Evolutionary conservation across 1,284 basidiomycete genomes (phyloP), one percentile per base, ranked within the genome.

Genomic region (Takashimella koratensis): DNA sequence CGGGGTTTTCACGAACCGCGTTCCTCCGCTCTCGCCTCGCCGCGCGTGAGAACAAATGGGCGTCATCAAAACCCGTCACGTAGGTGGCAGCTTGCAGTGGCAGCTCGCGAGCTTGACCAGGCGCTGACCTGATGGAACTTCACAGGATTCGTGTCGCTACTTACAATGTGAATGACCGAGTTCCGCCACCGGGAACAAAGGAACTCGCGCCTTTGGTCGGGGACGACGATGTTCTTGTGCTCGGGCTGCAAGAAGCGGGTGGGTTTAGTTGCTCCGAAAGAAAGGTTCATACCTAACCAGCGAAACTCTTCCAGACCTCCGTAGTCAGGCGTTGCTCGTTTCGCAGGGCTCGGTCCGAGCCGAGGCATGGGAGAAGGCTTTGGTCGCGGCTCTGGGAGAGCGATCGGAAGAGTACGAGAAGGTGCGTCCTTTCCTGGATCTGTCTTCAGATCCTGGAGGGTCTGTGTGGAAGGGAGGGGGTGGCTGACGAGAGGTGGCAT

Each of bases 321-420:
- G 72, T 6, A 62, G 63, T 52, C 57, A 62, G n/a, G 65, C 71
- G 0, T 47, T 74, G 30, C 54, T 74, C 11, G 49, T 71, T 3
- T 66, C 71, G 5, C 71, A 70, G 40, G 70, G 70, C 1, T 63
- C 52, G 23, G 52, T 71, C 49, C 77, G 82, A 16, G 81, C 81
- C 0, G 64, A 78, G 16, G 75, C 79, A 42, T 84, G 83, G 83
- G 81, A 82, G 64, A 51, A 67, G 3, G 66, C 71, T 25, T 69
- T 83, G n/a, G 71, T 80, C 40, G 56, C 65, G 0, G 81, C 79
- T 67, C 71, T 84, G 3, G 80, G 82, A 23, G 56, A 67, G 2
- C 71, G 76, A 22, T 62, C 77, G 22, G 60, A 56, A 10, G 58
- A 64, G 20, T 73, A 63, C 25, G 68, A 70, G 42, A 65, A 61